A percentile compares a stretch with the other conserved stretches of the same genome.
Conservation (phyloP, 441 rosid genomes). For the Pelargonium citronellum region DNA sequence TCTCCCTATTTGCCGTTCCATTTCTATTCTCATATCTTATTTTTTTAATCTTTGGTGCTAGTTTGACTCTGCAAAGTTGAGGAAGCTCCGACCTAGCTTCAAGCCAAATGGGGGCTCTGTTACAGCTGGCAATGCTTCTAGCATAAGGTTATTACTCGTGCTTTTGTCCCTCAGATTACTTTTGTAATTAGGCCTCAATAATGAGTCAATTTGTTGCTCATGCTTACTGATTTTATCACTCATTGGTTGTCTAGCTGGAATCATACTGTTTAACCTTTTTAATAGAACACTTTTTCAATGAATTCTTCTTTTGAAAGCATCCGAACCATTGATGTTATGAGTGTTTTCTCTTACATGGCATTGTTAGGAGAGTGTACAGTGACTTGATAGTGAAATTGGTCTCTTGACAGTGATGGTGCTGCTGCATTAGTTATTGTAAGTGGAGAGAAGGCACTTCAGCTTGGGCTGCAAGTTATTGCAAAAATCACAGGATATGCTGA, state of each 20-base stretch:
- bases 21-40: slow-evolving; percentile 15
- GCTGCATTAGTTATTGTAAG: slow-evolving; percentile 89
- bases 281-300: too few species aligned
- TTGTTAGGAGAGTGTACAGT: not conserved
- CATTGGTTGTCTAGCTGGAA: not conserved
- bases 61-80: slow-evolving; percentile 89
- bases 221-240: not conserved
- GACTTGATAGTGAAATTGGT: slow-evolving; percentile 19
- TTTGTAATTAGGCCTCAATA: not conserved
- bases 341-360: not conserved
- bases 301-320: not conserved
- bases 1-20: slow-evolving; percentile 13
- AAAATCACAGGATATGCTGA: slow-evolving; percentile 81
- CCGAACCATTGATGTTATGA: not conserved
- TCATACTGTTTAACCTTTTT: not conserved
- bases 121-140: slow-evolving; percentile 97
- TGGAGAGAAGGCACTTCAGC: slow-evolving; percentile 67
- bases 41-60: slow-evolving; percentile 26
- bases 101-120: slow-evolving; percentile 87
- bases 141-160: slow-evolving; percentile 64
- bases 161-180: slow-evolving; percentile 7
- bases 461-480: slow-evolving; percentile 73
- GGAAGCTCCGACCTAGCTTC: slow-evolving; percentile 93
- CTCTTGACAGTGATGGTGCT: slow-evolving; percentile 76
- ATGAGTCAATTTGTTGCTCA: not conserved